Base-by-base conservation (phyloP, 768 basidiomycete genomes). In the Leccinum subgranulosum region DNA sequence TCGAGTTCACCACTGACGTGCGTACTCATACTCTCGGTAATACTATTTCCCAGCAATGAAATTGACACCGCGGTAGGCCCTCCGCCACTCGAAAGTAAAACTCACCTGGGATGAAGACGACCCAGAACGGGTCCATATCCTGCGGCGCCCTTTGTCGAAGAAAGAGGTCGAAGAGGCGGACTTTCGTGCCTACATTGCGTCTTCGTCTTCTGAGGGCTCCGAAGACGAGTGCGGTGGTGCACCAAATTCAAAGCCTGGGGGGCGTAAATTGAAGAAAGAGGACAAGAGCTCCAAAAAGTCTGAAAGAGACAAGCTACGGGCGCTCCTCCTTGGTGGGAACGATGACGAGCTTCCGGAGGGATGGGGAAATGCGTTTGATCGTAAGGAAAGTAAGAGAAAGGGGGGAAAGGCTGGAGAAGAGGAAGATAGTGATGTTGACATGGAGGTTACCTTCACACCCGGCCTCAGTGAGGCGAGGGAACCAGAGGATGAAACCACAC, bases 51-150 rank as follows among this genome's bases (percentile, higher is more conserved):
- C 10, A 49, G 19, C 31, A 12, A 28, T 50, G n/a, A 17, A 45
- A 33, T 49, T 48, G 25, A 58, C 14, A 34, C 36, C 33, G 14
- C 8, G 28, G 6, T 61, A 98, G 94, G 96, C 96, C 10, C 83
- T 99, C 6, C 89, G 96, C 6, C 95, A 98, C 70, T 99, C 97
- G 14, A 97, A 94, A 77, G 96, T 98, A 58, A 97, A 92, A 67
- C 81, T 98, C 31, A 97, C 95, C 5, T 99, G 97, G 97, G 97
- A 99, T 63, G 92, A 94, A 54, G 97, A 98, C 71, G 95, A 98
- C 63, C 87, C 91, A 0, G 90, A 94, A 66, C 87, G 96, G 41
- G 81, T 80, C 56, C 85, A 84, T 46, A 65, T 94, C 50, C 92
- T 94, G 1, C 85, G 94, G 48, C 87, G 94, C 21, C 77, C 78